phyloP scores from a whole-genome alignment of 2,329 filamentous ascomycete genomes.

The Zymoseptoria ardabiliae region DNA sequence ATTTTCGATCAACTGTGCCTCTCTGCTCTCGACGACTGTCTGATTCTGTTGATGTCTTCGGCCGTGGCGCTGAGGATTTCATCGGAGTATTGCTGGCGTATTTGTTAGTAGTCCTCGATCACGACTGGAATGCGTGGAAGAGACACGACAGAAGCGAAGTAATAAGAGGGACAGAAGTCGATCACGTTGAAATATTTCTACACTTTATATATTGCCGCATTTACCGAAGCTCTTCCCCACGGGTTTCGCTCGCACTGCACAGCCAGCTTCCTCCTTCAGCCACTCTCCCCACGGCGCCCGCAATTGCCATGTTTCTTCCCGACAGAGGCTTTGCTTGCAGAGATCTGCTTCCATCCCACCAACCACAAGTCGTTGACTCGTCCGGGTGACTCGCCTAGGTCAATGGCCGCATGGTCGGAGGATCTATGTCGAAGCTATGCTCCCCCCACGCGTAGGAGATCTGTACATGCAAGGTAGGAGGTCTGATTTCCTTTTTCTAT shows the following conservation, averaged over 20 bases:
- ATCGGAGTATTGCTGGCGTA: too few relatives aligned
- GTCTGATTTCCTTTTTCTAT: not conserved
- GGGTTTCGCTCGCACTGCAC: not conserved
- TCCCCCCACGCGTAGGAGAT: not conserved
- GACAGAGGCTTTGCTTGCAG: not conserved
- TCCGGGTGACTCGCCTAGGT: not conserved
- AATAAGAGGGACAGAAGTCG: too few relatives aligned
- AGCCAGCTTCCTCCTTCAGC: not conserved
- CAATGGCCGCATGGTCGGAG: not conserved
- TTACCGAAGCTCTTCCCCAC: not conserved
- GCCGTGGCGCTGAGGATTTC: too few relatives aligned
- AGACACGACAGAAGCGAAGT: too few relatives aligned
- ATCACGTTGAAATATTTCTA: too few relatives aligned
- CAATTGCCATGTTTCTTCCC: not conserved
- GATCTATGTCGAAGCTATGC: not conserved
- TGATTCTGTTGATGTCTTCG: too few relatives aligned
- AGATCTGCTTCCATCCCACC: not conserved
- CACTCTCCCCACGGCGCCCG: not conserved
- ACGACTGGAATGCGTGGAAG: too few relatives aligned
- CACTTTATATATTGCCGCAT: not conserved
- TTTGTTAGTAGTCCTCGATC: too few relatives aligned
- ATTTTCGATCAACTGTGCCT: too few relatives aligned
- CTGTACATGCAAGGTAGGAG: not conserved
- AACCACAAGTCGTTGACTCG: not conserved
- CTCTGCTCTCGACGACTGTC: too few relatives aligned